Evolutionary conservation across 1,284 basidiomycete species (phyloP).

Genomic region (Fomitopsis schrenkii): DNA sequence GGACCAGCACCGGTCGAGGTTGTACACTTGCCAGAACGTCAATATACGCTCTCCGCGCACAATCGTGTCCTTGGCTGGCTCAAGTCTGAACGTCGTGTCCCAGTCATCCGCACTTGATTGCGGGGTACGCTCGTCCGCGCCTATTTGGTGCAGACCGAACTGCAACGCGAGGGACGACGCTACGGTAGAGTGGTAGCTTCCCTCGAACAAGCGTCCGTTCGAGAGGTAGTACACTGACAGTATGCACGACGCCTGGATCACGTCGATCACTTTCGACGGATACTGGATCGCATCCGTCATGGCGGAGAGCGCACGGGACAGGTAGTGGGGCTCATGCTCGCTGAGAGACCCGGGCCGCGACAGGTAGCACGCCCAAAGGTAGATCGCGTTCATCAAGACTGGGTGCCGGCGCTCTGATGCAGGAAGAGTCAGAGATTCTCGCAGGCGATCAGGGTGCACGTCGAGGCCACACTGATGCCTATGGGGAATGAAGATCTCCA

Average conservation of each 20-base stretch:
- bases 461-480: slow-evolving; percentile 69
- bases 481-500: slow-evolving; percentile 74
- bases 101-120: slow-evolving; percentile 26
- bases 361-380: slow-evolving; percentile 75
- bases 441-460: slow-evolving; percentile 58
- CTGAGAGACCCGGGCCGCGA: slow-evolving; percentile 64
- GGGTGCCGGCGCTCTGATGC: slow-evolving; percentile 61
- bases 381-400: slow-evolving; percentile 72
- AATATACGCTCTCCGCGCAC: slow-evolving; percentile 39
- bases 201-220: slow-evolving; percentile 68
- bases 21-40: slow-evolving; percentile 41
- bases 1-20: slow-evolving; percentile 39
- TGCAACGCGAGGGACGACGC: slow-evolving; percentile 66
- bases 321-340: slow-evolving; percentile 66
- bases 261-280: slow-evolving; percentile 54
- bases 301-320: slow-evolving; percentile 53
- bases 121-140: slow-evolving; percentile 28
- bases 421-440: slow-evolving; percentile 51
- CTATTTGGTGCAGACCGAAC: slow-evolving; percentile 56
- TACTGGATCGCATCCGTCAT: slow-evolving; percentile 56
- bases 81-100: slow-evolving; percentile 44
- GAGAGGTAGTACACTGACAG: slow-evolving; percentile 70
- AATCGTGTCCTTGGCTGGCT: slow-evolving; percentile 49
- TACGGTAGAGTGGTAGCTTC: slow-evolving; percentile 66
- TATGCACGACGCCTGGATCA: slow-evolving; percentile 70